Conservation (phyloP, 140 eudicot species). For the Anethum foeniculum region DNA sequence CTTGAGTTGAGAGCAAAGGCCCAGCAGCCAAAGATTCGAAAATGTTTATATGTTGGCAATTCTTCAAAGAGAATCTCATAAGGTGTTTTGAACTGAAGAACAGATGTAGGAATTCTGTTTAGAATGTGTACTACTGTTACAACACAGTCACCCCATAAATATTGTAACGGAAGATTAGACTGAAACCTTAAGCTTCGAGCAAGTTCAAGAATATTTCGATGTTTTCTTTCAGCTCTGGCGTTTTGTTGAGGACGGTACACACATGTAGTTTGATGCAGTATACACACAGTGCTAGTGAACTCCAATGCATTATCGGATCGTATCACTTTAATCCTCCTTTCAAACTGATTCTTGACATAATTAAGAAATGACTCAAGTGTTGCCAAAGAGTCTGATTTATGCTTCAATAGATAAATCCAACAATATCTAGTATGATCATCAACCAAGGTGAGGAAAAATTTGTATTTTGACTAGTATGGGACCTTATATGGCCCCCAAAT, state of each 20-base stretch:
- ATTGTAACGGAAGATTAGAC: not conserved
- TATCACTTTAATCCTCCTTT: not conserved
- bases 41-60: not conserved
- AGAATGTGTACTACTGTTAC: not conserved
- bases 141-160: not conserved
- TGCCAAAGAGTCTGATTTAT: not conserved
- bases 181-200: not conserved
- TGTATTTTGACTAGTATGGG: not conserved
- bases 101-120: not conserved
- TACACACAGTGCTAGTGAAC: not conserved
- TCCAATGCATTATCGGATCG: not conserved
- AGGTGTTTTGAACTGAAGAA: not conserved
- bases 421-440: not conserved
- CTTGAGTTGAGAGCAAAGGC: not conserved
- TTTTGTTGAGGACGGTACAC: not conserved
- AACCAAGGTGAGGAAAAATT: not conserved
- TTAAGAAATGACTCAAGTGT: not conserved
- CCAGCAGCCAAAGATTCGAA: not conserved
- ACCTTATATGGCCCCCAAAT: not conserved
- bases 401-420: not conserved
- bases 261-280: not conserved
- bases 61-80: not conserved
- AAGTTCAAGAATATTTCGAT: not conserved
- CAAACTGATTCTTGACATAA: not conserved
- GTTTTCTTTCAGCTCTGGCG: not conserved